Evolutionary conservation across 257 asterid genomes (phyloP).

Genomic region (Nicotiana undulata): DNA sequence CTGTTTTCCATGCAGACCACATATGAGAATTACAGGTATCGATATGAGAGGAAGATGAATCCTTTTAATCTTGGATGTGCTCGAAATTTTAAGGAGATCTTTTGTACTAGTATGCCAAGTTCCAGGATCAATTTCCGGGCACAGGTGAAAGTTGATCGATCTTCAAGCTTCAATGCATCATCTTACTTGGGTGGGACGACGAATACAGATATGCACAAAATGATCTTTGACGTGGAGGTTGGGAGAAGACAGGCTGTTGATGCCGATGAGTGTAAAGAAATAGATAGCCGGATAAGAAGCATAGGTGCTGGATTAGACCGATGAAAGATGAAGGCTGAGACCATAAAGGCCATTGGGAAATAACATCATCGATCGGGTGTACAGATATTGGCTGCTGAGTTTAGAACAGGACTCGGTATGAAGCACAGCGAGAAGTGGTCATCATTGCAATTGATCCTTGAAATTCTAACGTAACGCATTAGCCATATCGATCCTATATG

Average conservation of each 20-base stretch:
- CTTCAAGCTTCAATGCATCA: conserved; percentile 5
- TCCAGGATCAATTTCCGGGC: conserved; percentile 34
- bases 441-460: background rate
- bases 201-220: conserved; percentile 12
- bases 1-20: conserved; percentile 14
- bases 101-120: conserved; percentile 25
- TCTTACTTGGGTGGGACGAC: conserved; percentile 6
- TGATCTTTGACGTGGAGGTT: conserved; percentile 21
- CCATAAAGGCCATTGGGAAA: conserved; percentile 15
- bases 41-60: conserved; percentile 43
- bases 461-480: background rate
- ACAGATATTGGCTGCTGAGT: background rate
- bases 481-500: background rate
- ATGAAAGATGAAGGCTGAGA: conserved; percentile 14
- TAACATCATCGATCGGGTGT: conserved; percentile 11
- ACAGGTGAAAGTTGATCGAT: background rate
- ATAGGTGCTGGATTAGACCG: conserved; percentile 33
- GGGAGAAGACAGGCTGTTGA: conserved; percentile 23
- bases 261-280: conserved; percentile 24
- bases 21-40: conserved; percentile 21
- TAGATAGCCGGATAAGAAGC: conserved; percentile 12
- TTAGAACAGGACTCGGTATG: conserved; percentile 5
- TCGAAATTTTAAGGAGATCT: conserved; percentile 31
- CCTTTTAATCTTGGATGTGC: conserved; percentile 36
- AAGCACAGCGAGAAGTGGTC: conserved; percentile 10